Percentiles rank a stretch among this genome's conserved stretches.
Conservation (phyloP, 495 filamentous ascomycete genomes). For the Neurospora discreta region DNA sequence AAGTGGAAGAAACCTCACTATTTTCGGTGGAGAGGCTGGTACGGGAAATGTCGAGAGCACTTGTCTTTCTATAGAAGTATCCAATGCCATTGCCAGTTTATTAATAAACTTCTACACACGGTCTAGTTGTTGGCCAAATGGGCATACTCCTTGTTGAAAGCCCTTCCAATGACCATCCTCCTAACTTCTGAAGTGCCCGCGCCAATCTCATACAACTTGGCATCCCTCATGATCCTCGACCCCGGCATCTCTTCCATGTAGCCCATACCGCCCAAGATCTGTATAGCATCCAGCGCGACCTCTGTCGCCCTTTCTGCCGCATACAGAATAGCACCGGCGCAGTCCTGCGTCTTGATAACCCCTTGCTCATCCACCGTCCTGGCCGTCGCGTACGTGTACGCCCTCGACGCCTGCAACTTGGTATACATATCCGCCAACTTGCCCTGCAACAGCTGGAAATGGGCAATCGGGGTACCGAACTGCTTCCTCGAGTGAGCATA, state of each 20-base stretch:
- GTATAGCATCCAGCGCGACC: slow-evolving; percentile 80
- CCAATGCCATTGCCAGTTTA: not conserved
- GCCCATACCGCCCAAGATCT: slow-evolving; percentile 89
- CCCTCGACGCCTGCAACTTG: slow-evolving; percentile 67
- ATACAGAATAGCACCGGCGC: slow-evolving; percentile 88
- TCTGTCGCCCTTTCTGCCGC: slow-evolving; percentile 91
- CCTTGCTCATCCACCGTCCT: slow-evolving; percentile 61
- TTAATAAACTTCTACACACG: not conserved
- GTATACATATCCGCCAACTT: slow-evolving; percentile 97
- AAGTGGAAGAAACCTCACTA: too few species aligned
- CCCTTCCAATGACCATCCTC: slow-evolving; percentile 87
- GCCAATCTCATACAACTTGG: slow-evolving; percentile 87
- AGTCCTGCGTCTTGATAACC: slow-evolving; percentile 72
- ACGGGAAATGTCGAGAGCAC: not conserved
- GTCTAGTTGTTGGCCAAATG: slow-evolving; percentile 21
- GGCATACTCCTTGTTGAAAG: slow-evolving; percentile 84
- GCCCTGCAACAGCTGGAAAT: slow-evolving; percentile 89
- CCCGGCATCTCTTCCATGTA: slow-evolving; percentile 94
- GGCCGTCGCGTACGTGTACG: slow-evolving; percentile 75
- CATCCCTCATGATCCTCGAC: slow-evolving; percentile 72
- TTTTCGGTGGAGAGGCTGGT: not conserved
- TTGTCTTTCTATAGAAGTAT: not conserved
- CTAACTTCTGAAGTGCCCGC: slow-evolving; percentile 91
- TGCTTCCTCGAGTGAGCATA: slow-evolving; percentile 86
- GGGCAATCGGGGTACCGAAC: slow-evolving; percentile 77